A percentile compares a stretch with the other conserved stretches of the same genome.
Evolutionary conservation across 2,329 filamentous ascomycete species (phyloP).

Genomic region (Capronia coronata): DNA sequence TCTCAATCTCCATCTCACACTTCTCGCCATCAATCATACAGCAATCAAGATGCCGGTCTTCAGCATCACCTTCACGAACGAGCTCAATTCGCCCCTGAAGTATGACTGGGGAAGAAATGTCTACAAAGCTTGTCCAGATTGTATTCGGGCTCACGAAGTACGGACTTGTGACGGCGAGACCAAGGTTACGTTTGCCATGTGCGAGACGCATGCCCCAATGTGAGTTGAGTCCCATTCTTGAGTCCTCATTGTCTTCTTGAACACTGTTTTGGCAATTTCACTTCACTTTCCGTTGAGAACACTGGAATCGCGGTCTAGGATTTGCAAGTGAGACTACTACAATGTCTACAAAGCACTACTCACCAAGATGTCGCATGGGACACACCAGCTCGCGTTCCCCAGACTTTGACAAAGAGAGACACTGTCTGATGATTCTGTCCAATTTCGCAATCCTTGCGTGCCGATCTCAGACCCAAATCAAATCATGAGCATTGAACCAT

Average conservation of each 20-base stretch:
- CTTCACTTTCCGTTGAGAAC: no score
- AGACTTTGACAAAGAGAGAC: background rate
- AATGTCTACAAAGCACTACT: no score
- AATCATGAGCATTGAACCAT: no score
- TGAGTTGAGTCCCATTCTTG: conserved; percentile 3
- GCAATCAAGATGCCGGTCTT: conserved; percentile 13
- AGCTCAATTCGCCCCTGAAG: conserved; percentile 3
- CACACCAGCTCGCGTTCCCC: no score
- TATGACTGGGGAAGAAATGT: conserved; percentile 12
- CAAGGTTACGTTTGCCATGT: conserved; percentile 13
- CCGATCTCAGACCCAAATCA: background rate
- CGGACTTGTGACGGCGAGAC: conserved; percentile 19
- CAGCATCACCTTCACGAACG: conserved; percentile 6
- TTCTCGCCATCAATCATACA: no score
- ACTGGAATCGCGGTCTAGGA: no score
- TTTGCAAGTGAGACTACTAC: no score
- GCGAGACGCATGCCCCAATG: conserved; percentile 11
- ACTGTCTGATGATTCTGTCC: no score
- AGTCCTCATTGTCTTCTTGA: no score
- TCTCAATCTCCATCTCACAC: no score
- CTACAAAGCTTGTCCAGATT: conserved; percentile 15
- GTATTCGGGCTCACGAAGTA: conserved; percentile 17
- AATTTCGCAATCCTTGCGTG: background rate
- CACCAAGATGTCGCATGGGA: no score
- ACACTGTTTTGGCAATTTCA: no score